Evolutionary conservation across 768 basidiomycete species (phyloP).

Genomic region (Lactarius sanguifluus): DNA sequence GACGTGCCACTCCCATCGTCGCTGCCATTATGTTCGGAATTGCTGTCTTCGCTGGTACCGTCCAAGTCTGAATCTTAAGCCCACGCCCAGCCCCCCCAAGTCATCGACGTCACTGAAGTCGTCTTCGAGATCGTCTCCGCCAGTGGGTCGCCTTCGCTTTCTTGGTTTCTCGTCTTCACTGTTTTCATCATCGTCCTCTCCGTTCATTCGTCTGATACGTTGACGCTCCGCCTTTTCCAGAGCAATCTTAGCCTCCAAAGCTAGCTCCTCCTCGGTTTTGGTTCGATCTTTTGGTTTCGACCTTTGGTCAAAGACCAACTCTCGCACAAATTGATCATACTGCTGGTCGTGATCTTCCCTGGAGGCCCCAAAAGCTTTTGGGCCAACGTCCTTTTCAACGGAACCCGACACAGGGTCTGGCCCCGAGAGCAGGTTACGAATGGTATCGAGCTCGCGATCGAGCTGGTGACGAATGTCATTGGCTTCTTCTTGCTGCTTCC

Average conservation of each 20-base stretch:
- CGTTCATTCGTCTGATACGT: conserved; percentile 81
- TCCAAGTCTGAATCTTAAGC: conserved; percentile 34
- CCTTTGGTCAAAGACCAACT: conserved; percentile 89
- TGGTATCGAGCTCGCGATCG: conserved; percentile 81
- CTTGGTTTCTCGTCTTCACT: conserved; percentile 51
- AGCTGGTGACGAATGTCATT: conserved; percentile 84
- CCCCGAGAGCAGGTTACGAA: conserved; percentile 71
- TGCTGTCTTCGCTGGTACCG: conserved; percentile 23
- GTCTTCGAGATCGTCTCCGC: conserved; percentile 90
- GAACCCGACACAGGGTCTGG: conserved; percentile 46
- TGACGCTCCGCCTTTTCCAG: conserved; percentile 83
- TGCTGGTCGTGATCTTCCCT: conserved; percentile 51
- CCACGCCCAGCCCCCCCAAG: conserved; percentile 37
- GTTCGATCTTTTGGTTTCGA: conserved; percentile 94
- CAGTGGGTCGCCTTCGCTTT: conserved; percentile 57
- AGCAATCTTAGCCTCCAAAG: conserved; percentile 80
- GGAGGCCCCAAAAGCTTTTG: neutral
- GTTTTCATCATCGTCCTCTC: conserved; percentile 63
- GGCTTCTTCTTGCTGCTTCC: conserved; percentile 83
- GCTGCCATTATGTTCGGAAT: conserved; percentile 31
- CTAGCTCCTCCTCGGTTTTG: conserved; percentile 95
- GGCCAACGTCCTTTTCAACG: conserved; percentile 17
- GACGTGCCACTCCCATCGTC: conserved; percentile 37
- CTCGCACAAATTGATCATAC: conserved; percentile 91
- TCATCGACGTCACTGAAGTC: conserved; percentile 53